Evolutionary conservation across 108 stramenopile species (phyloP), one percentile per base, ranked within the genome.

Genomic region (Stephanodiscus minutulus): DNA sequence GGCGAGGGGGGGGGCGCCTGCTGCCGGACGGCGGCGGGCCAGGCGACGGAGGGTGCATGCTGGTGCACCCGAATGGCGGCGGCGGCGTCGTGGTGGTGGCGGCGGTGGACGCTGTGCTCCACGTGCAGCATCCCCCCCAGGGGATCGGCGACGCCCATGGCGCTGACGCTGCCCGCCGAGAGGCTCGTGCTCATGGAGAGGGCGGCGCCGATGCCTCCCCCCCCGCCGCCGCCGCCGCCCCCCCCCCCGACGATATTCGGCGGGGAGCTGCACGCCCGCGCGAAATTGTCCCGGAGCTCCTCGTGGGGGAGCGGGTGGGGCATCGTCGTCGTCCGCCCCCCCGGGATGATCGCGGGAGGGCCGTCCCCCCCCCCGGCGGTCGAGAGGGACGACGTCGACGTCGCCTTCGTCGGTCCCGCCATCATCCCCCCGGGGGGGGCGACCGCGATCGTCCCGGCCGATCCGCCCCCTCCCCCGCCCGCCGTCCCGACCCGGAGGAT

Each of bases 251-350:
- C 65, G 5, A 24, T 10, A 7, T 27, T 22, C 0, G 52, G 18
- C 11, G 49, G 31, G 36, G 53, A 28, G 7, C 11, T 41, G 21
- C 66, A 64, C 36, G 76, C 73, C 44, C 64, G 74, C 31, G 77
- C 61, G 60, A 78, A 82, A 62, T 74, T 77, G 49, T 77, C 71
- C 13, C 74, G 33, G 15, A 81, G 55, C 31, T 78, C 64, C 21
- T 78, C 67, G 54, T 28, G 27, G n/a, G 44, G 36, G 22, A 48
- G 73, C n/a, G 44, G 43, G 17, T 44, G 50, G 17, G 55, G 64
- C 31, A 55, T 36, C 54, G 56, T n/a, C 21, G 17, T n/a, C n/a
- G 33, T n/a, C 33, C 48, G 36, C 83, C 59, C 73, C 72, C 43
- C 22, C 9, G 46, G 28, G 12, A 12, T 7, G 36, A 39, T 27